phyloP scores from a whole-genome alignment of 2,329 filamentous ascomycete species.

The Calonectria crousiana region DNA sequence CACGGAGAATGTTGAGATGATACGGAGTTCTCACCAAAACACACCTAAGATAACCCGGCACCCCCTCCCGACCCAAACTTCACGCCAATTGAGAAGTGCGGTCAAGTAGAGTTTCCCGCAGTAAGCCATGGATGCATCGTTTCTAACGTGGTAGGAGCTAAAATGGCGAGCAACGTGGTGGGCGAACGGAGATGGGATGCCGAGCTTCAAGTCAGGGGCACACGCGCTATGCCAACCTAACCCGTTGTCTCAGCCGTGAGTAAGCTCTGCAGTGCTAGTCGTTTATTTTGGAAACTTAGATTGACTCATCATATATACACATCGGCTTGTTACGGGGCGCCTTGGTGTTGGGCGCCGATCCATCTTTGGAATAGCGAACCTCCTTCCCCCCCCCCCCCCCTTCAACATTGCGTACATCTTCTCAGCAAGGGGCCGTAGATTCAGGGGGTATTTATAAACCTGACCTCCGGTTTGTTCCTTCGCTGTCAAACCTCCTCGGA shows the following conservation, averaged over 20 bases:
- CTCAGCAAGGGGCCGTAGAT: neutral
- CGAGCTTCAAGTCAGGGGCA: constrained; percentile 5
- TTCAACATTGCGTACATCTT: constrained; percentile 18
- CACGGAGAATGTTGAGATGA: neutral
- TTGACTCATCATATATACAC: constrained; percentile 6
- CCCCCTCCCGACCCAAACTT: neutral
- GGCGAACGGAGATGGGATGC: neutral
- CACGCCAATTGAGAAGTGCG: neutral
- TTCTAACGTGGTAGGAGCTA: neutral
- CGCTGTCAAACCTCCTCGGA: neutral
- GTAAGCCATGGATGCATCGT: neutral
- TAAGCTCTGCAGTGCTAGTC: constrained; percentile 1
- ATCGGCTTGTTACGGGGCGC: constrained; percentile 8
- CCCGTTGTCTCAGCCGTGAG: neutral
- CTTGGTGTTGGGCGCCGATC: neutral
- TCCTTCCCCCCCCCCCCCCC: neutral
- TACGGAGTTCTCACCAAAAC: neutral
- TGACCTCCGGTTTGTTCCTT: neutral
- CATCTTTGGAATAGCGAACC: neutral
- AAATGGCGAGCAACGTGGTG: neutral
- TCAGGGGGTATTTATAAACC: constrained; percentile 1
- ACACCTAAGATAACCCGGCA: neutral
- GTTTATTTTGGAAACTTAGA: neutral
- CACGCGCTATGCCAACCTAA: neutral
- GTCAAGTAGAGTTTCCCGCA: neutral